Conservation (phyloP, 345 rosid genomes). For the Gossypium herbaceum region DNA sequence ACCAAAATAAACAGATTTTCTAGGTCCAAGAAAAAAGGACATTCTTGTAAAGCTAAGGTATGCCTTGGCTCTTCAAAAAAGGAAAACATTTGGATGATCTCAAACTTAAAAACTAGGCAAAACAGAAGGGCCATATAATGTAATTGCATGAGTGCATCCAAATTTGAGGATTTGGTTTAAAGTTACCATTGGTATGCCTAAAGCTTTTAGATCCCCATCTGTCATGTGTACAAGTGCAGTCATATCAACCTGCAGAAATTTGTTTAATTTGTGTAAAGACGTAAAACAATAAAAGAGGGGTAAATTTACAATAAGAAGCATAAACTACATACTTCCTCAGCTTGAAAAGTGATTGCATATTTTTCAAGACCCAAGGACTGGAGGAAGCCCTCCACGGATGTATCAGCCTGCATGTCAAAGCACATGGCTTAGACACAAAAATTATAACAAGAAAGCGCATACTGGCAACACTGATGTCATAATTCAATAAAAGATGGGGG, state of each 20-base stretch:
- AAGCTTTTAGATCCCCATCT: constrained; percentile 90
- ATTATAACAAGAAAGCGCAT: not conserved
- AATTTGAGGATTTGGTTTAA: not conserved
- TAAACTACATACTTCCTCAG: constrained; percentile 68
- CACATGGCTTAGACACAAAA: constrained; percentile 3
- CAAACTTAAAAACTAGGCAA: not conserved
- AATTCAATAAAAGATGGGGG: not conserved
- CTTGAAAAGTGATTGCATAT: constrained; percentile 83
- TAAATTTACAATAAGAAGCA: constrained; percentile 5
- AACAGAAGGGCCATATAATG: not conserved
- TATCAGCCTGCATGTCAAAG: constrained; percentile 56
- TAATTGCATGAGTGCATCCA: not conserved
- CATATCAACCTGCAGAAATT: constrained; percentile 79
- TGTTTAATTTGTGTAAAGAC: not conserved
- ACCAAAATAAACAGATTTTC: not conserved
- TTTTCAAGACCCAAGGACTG: constrained; percentile 87
- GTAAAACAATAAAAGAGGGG: not conserved
- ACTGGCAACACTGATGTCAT: not conserved
- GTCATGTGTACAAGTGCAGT: constrained; percentile 90
- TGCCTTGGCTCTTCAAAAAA: not conserved
- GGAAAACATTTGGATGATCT: not conserved
- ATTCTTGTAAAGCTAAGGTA: not conserved
- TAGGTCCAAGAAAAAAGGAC: not conserved
- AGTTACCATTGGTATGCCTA: constrained; percentile 93
- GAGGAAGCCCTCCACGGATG: constrained; percentile 71